Percentiles rank a stretch among this genome's conserved stretches.
Conservation (phyloP, 1,284 basidiomycete species). For the Meripilus lineatus region DNA sequence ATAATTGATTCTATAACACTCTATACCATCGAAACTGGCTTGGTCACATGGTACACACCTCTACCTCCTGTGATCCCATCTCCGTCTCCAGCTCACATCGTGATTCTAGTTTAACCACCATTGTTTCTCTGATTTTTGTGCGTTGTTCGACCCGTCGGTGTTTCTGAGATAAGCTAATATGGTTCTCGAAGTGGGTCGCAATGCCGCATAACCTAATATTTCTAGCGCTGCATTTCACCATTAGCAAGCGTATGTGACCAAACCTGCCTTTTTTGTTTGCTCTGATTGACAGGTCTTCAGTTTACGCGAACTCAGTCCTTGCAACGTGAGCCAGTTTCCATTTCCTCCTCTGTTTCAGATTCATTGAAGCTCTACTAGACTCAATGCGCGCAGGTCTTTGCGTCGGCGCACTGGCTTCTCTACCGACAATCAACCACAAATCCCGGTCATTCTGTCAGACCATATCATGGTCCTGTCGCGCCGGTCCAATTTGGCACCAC, state of each 20-base stretch:
- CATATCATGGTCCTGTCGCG: too few species aligned
- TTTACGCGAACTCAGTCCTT: constrained; percentile 34
- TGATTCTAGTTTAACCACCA: constrained; percentile 4
- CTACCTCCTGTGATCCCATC: neutral
- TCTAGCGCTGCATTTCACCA: constrained; percentile 43
- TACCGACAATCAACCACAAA: neutral
- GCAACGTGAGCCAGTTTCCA: constrained; percentile 25
- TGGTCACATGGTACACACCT: constrained; percentile 35
- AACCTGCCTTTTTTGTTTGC: too few species aligned
- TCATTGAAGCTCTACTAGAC: constrained; percentile 5
- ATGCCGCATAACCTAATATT: constrained; percentile 44
- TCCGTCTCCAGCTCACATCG: neutral
- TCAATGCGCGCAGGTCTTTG: constrained; percentile 20
- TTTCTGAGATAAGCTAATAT: neutral
- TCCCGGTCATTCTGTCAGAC: neutral
- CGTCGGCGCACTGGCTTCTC: constrained; percentile 6
- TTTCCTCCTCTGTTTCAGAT: neutral
- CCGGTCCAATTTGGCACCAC: too few species aligned
- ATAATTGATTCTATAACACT: constrained; percentile 40
- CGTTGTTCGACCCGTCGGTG: constrained; percentile 18
- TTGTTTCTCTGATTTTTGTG: constrained; percentile 9
- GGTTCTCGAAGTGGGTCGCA: constrained; percentile 35
- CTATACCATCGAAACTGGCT: constrained; percentile 44
- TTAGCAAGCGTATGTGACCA: constrained; percentile 35
- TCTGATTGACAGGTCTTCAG: constrained; percentile 16